phyloP scores from a whole-genome alignment of 805 yeast genomes.

The Spathaspora hagerdaliae region DNA sequence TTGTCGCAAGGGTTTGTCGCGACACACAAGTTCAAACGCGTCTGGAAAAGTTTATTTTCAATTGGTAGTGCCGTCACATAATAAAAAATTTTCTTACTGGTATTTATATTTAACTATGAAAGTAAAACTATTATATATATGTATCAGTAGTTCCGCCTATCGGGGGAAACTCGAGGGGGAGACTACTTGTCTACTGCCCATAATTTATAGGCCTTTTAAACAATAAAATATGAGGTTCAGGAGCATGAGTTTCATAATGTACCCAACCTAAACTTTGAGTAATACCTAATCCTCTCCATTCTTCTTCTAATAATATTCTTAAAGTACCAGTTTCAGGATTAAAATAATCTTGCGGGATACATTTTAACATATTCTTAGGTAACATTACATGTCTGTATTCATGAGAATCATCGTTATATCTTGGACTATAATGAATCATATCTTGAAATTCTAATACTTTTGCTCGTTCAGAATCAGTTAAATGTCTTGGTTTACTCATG shows the following conservation, averaged over 20 bases:
- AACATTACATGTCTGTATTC: constrained; percentile 97
- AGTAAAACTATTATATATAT: no score
- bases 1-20: no score
- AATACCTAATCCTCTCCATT: constrained; percentile 97
- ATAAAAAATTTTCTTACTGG: no score
- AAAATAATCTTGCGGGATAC: constrained; percentile 91
- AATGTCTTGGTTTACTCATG: constrained; percentile 58
- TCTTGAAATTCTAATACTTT: constrained; percentile 89
- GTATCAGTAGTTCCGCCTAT: no score
- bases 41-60: no score
- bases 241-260: constrained; percentile 96
- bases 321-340: constrained; percentile 91
- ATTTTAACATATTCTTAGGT: constrained; percentile 93
- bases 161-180: no score
- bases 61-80: no score
- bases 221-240: constrained; percentile 94
- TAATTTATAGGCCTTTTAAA: constrained; percentile 65
- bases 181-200: constrained; percentile 28
- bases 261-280: constrained; percentile 98
- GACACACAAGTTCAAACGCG: no score
- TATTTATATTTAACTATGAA: no score
- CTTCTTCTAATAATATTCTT: constrained; percentile 87
- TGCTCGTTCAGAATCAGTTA: constrained; percentile 79
- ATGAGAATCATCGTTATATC: constrained; percentile 86
- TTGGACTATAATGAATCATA: constrained; percentile 87